Conservation (phyloP, 2,329 filamentous ascomycete species). For the Graphilbum ipis-grandicollis region DNA sequence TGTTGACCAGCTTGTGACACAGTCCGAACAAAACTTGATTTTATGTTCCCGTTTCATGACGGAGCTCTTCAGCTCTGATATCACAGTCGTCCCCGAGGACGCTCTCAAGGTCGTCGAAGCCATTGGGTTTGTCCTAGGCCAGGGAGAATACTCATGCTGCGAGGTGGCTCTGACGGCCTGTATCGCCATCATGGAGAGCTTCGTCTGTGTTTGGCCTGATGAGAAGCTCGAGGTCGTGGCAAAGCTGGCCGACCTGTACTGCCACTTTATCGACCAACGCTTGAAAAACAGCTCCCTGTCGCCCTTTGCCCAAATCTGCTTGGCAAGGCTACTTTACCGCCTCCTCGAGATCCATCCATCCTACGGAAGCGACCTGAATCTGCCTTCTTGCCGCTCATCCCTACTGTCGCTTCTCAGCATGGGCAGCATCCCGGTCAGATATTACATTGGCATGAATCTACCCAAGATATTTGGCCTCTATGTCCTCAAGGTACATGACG, state of each 20-base stretch:
- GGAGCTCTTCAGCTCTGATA: constrained; percentile 36
- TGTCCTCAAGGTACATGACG: constrained; percentile 66
- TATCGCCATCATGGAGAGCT: constrained; percentile 48
- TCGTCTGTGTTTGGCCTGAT: constrained; percentile 46
- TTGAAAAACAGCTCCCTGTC: constrained; percentile 56
- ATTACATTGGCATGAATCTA: constrained; percentile 51
- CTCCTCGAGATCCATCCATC: constrained; percentile 50
- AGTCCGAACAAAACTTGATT: constrained; percentile 36
- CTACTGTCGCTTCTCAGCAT: constrained; percentile 56
- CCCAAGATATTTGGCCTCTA: constrained; percentile 65
- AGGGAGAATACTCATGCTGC: constrained; percentile 49
- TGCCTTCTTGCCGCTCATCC: constrained; percentile 47
- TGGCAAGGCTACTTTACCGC: constrained; percentile 52
- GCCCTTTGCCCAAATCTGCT: constrained; percentile 43
- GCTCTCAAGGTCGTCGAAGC: constrained; percentile 30
- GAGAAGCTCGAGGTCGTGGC: constrained; percentile 42
- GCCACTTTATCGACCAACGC: constrained; percentile 53
- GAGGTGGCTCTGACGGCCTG: constrained; percentile 55
- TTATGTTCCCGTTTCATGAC: constrained; percentile 29
- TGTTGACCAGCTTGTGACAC: constrained; percentile 28
- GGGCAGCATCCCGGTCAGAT: constrained; percentile 56
- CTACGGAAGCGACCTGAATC: constrained; percentile 42
- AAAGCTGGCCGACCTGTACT: constrained; percentile 59
- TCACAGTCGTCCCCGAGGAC: constrained; percentile 28
- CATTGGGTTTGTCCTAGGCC: constrained; percentile 31